Evolutionary conservation across 2,329 filamentous ascomycete species (phyloP).

Genomic region (Scytalidium lignicola): DNA sequence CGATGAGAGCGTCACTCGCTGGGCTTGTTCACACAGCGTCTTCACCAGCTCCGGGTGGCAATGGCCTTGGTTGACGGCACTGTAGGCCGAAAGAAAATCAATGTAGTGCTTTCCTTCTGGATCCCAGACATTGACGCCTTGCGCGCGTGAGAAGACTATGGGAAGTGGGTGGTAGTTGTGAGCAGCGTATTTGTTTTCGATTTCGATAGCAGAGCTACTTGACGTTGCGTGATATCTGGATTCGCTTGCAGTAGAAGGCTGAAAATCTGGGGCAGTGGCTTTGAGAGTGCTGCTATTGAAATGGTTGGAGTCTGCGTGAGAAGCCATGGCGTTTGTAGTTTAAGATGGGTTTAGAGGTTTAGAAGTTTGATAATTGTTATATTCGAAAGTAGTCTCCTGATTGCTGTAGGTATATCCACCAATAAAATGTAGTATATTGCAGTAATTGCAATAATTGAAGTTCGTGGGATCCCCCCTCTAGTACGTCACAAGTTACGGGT

Average conservation of each 20-base stretch:
- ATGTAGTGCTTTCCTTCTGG: constrained; percentile 93
- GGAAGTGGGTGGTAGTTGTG: constrained; percentile 99
- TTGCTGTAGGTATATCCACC: no score
- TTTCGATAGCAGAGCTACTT: constrained; percentile 70
- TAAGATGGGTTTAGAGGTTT: no score
- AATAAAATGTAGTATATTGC: no score
- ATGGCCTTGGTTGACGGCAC: constrained; percentile 95
- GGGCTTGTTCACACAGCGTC: constrained; percentile 82
- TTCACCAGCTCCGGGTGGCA: constrained; percentile 96
- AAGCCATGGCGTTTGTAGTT: constrained; percentile 56
- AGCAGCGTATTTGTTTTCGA: constrained; percentile 80
- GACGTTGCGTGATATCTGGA: constrained; percentile 67
- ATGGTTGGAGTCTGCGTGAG: constrained; percentile 51
- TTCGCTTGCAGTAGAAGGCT: constrained; percentile 19
- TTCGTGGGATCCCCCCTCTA: no score
- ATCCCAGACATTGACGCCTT: constrained; percentile 90
- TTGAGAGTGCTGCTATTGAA: constrained; percentile 32
- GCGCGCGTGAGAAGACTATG: constrained; percentile 82
- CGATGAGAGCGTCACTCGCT: constrained; percentile 84
- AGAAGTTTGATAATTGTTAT: no score
- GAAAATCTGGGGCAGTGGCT: constrained; percentile 26
- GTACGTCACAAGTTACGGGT: no score
- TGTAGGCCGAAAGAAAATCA: constrained; percentile 97
- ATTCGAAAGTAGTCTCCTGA: no score
- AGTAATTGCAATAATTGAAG: no score